Evolutionary conservation across 192 early-diverging fungal species (phyloP).

Genomic region (Entomortierella chlamydospora): DNA sequence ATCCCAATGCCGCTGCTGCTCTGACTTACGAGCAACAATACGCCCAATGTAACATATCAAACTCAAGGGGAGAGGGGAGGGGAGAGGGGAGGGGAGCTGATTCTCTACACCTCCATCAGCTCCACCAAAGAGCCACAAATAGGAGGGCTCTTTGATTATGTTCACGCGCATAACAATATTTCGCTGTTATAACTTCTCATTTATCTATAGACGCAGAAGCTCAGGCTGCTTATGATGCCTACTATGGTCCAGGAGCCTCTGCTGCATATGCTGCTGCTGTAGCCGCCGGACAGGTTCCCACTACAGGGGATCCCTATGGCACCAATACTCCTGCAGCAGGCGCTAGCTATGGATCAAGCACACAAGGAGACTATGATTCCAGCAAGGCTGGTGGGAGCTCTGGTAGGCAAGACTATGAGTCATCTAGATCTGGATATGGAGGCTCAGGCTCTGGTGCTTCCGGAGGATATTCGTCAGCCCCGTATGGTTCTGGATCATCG

Average conservation of each 20-base stretch:
- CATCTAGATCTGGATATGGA: constrained; percentile 19
- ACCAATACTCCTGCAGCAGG: neutral
- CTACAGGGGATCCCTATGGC: constrained; percentile 12
- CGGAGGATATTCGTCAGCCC: constrained; percentile 16
- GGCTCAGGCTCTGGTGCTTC: neutral
- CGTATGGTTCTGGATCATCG: constrained; percentile 19
- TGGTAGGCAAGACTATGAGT: constrained; percentile 18
- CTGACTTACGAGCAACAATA: constrained; percentile 50
- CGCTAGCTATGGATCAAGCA: constrained; percentile 7
- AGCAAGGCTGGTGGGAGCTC: constrained; percentile 2
- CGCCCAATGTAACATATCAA: constrained; percentile 29
- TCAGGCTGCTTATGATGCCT: constrained; percentile 52
- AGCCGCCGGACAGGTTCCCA: constrained; percentile 13
- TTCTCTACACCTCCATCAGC: neutral
- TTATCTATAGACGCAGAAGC: constrained; percentile 37
- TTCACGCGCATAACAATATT: neutral
- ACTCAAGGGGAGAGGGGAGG: no score
- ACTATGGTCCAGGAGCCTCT: constrained; percentile 48
- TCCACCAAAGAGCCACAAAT: neutral
- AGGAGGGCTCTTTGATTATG: neutral
- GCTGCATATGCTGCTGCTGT: constrained; percentile 42
- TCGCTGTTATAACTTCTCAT: neutral
- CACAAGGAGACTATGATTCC: constrained; percentile 14
- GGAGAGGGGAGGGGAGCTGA: neutral
- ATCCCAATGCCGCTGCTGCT: constrained; percentile 31